A percentile compares a stretch with the other conserved stretches of the same genome.
Conservation (phyloP, 1,284 basidiomycete genomes). For the Xerocomus alliaceus region DNA sequence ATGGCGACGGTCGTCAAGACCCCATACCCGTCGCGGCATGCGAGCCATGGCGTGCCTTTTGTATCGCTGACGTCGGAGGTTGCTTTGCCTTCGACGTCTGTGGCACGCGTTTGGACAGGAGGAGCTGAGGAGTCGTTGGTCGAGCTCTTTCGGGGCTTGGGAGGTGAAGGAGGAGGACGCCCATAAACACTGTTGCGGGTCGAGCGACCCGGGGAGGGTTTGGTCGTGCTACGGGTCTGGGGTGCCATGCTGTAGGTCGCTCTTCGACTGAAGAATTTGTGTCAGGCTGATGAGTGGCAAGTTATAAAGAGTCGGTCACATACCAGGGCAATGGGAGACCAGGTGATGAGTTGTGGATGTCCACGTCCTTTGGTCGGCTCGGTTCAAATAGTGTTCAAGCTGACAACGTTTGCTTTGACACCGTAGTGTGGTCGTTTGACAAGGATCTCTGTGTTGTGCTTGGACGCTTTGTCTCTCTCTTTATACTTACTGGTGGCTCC, state of each 20-base stretch:
- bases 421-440: slow-evolving; percentile 10
- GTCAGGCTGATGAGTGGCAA: not conserved
- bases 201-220: slow-evolving; percentile 22
- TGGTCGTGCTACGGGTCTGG: slow-evolving; percentile 28
- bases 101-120: too few species aligned
- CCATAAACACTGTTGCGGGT: slow-evolving; percentile 35
- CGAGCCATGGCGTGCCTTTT: slow-evolving; percentile 21
- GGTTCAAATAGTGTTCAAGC: slow-evolving; percentile 27
- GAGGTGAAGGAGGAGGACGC: slow-evolving; percentile 11
- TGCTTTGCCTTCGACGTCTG: not conserved
- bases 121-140: not conserved
- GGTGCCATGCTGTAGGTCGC: slow-evolving; percentile 28
- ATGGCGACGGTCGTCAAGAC: slow-evolving; percentile 21
- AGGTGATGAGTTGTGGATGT: not conserved
- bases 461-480: slow-evolving; percentile 21
- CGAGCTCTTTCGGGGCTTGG: slow-evolving; percentile 14
- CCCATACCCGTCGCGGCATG: slow-evolving; percentile 22
- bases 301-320: not conserved
- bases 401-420: slow-evolving; percentile 25
- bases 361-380: not conserved
- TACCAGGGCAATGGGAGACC: slow-evolving; percentile 1
- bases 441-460: slow-evolving; percentile 23
- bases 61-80: not conserved
- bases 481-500: slow-evolving; percentile 14
- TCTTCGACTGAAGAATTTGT: not conserved